Conservation (phyloP, 2,329 filamentous ascomycete genomes). For the Fusarium avenaceum region DNA sequence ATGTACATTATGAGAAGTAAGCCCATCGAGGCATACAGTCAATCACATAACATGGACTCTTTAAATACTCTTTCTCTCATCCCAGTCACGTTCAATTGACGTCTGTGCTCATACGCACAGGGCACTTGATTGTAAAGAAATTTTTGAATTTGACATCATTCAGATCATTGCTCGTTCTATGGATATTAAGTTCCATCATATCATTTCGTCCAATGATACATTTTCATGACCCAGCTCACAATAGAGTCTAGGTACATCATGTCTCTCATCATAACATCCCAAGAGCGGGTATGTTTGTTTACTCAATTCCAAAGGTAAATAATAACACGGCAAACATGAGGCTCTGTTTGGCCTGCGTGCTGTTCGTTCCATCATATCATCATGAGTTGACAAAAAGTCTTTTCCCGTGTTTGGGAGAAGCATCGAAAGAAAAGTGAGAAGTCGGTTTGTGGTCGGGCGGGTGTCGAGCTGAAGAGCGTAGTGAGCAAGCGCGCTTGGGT, state of each 20-base stretch:
- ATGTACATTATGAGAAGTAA: conserved; percentile 30
- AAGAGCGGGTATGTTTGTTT: conserved; percentile 10
- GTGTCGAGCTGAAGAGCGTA: conserved; percentile 24
- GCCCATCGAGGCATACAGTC: conserved; percentile 5
- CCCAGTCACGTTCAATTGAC: not conserved
- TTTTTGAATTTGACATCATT: conserved; percentile 30
- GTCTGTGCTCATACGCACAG: not conserved
- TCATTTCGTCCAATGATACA: conserved; percentile 30
- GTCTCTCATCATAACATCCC: conserved; percentile 36
- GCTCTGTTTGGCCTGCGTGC: conserved; percentile 48
- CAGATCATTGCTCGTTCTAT: conserved; percentile 49
- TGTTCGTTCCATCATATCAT: conserved; percentile 51
- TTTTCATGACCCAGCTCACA: conserved; percentile 14
- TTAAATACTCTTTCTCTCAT: not conserved
- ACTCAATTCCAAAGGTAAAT: conserved; percentile 33
- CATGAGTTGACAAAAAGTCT: conserved; percentile 44
- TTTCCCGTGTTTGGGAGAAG: conserved; percentile 24
- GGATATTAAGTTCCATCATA: conserved; percentile 41
- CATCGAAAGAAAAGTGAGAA: conserved; percentile 30
- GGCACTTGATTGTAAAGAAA: not conserved
- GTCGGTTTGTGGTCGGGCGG: conserved; percentile 15
- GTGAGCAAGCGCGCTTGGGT: conserved; percentile 17
- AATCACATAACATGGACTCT: conserved; percentile 10
- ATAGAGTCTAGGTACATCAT: conserved; percentile 31
- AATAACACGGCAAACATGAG: conserved; percentile 43